Percentiles rank a stretch among this genome's conserved stretches.
Evolutionary conservation across 768 basidiomycete genomes (phyloP).

Genomic region (Cubamyces sp.): DNA sequence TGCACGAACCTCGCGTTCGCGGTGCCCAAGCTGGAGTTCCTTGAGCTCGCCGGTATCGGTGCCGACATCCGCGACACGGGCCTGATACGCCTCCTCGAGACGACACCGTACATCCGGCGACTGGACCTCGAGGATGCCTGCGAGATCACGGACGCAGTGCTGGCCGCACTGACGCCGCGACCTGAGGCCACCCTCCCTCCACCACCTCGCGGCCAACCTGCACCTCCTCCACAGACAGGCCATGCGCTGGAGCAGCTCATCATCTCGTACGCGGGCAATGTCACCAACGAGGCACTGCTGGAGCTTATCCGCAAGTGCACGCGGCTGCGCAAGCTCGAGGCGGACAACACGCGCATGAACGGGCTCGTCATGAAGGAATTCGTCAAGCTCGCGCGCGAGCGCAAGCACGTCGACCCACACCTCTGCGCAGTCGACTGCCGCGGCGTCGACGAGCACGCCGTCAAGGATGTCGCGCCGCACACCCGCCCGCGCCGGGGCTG

Average conservation of each 20-base stretch:
- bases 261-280: constrained; percentile 65
- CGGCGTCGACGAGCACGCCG: constrained; percentile 58
- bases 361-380: constrained; percentile 67
- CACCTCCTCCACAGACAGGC: constrained; percentile 51
- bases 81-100: constrained; percentile 68
- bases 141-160: constrained; percentile 73
- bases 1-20: constrained; percentile 73
- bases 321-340: constrained; percentile 68
- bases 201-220: constrained; percentile 24
- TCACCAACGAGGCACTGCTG: constrained; percentile 68
- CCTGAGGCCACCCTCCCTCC: constrained; percentile 25
- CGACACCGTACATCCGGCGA: constrained; percentile 70
- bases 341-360: constrained; percentile 78
- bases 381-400: constrained; percentile 54
- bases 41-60: constrained; percentile 82
- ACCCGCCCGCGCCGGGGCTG: constrained; percentile 76
- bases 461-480: constrained; percentile 60
- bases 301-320: constrained; percentile 66
- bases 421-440: constrained; percentile 80
- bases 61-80: constrained; percentile 71
- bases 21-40: constrained; percentile 71
- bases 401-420: constrained; percentile 52
- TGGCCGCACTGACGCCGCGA: constrained; percentile 63
- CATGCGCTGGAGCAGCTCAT: constrained; percentile 72
- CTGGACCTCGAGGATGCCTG: constrained; percentile 87